Percentiles rank a stretch among this genome's conserved stretches.
Evolutionary conservation across 2,329 filamentous ascomycete genomes (phyloP).

Genomic region (Pseudocercospora pini-densiflorae): DNA sequence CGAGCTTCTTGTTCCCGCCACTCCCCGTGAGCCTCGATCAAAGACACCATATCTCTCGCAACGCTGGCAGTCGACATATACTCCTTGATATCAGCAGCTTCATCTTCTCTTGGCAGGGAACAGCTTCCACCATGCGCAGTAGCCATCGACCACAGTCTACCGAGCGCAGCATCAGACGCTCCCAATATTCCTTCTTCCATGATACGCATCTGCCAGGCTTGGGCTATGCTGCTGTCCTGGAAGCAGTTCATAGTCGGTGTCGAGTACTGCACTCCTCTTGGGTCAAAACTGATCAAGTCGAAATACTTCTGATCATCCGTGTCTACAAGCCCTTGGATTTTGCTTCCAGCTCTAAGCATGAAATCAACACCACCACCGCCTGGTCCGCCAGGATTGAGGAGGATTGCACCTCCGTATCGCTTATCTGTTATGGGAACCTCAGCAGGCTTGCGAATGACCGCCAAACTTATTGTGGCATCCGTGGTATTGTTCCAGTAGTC

Average conservation of each 20-base stretch:
- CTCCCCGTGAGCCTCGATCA: slow-evolving; percentile 48
- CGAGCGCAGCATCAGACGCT: slow-evolving; percentile 47
- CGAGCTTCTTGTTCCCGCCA: slow-evolving; percentile 38
- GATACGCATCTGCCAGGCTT: slow-evolving; percentile 45
- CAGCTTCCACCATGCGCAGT: slow-evolving; percentile 41
- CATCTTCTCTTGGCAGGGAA: slow-evolving; percentile 31
- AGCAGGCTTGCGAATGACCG: slow-evolving; percentile 54
- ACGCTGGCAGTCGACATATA: slow-evolving; percentile 54
- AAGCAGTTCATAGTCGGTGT: slow-evolving; percentile 44
- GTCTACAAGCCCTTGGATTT: slow-evolving; percentile 29
- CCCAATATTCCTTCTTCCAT: slow-evolving; percentile 41
- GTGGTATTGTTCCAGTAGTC: slow-evolving; percentile 47
- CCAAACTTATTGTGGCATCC: slow-evolving; percentile 38
- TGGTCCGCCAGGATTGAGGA: slow-evolving; percentile 52
- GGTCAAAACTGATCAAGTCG: slow-evolving; percentile 53
- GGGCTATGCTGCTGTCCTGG: slow-evolving; percentile 35
- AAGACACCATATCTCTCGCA: slow-evolving; percentile 55
- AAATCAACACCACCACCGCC: slow-evolving; percentile 47
- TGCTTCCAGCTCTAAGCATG: slow-evolving; percentile 32
- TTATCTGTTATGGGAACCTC: slow-evolving; percentile 46
- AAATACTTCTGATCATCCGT: slow-evolving; percentile 41
- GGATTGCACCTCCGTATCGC: slow-evolving; percentile 45
- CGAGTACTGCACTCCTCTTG: slow-evolving; percentile 46
- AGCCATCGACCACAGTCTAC: slow-evolving; percentile 48
- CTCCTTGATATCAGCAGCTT: slow-evolving; percentile 44